Percentiles rank a stretch among this genome's conserved stretches.
These are phyloP conservation scores for Heliocybe sulcata DNA, from an alignment of 1,284 basidiomycete genomes.

Conservation along the genomic window DNA sequence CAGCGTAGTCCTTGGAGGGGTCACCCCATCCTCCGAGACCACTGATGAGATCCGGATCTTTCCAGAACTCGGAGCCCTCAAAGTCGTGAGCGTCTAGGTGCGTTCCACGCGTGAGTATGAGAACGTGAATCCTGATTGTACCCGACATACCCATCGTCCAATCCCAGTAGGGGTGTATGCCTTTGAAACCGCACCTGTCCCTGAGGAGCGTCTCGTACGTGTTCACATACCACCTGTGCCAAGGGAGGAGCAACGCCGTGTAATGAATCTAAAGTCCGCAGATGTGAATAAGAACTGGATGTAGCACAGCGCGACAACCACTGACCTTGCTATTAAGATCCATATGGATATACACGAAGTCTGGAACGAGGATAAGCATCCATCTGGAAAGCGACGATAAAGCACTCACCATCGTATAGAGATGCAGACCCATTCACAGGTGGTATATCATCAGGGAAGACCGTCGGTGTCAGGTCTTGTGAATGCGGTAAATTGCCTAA, in stretches of 20 bases:
- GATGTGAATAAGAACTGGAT: too few relatives aligned
- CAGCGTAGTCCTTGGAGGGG: conserved; percentile 20
- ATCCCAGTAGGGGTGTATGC: conserved; percentile 30
- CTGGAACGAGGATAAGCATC: conserved; percentile 9
- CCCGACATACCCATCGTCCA: conserved; percentile 27
- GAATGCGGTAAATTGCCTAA: conserved; percentile 22
- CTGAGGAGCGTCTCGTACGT: conserved; percentile 24
- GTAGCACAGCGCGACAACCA: too few relatives aligned
- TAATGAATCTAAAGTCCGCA: conserved; percentile 24
- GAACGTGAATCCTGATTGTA: neutral
- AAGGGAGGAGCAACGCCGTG: conserved; percentile 26
- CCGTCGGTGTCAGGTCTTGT: conserved; percentile 16
- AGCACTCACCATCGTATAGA: conserved; percentile 23
- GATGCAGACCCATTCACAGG: conserved; percentile 24
- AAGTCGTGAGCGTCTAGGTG: conserved; percentile 28
- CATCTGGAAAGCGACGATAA: neutral
- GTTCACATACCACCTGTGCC: conserved; percentile 29
- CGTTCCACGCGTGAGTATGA: too few relatives aligned
- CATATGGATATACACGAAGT: conserved; percentile 31
- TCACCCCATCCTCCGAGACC: conserved; percentile 31
- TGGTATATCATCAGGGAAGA: conserved; percentile 19
- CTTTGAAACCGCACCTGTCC: conserved; percentile 24
- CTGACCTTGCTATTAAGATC: conserved; percentile 22
- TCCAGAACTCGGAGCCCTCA: conserved; percentile 21
- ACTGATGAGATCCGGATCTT: conserved; percentile 19